phyloP scores from a whole-genome alignment of 345 rosid genomes.

The Populus alba region DNA sequence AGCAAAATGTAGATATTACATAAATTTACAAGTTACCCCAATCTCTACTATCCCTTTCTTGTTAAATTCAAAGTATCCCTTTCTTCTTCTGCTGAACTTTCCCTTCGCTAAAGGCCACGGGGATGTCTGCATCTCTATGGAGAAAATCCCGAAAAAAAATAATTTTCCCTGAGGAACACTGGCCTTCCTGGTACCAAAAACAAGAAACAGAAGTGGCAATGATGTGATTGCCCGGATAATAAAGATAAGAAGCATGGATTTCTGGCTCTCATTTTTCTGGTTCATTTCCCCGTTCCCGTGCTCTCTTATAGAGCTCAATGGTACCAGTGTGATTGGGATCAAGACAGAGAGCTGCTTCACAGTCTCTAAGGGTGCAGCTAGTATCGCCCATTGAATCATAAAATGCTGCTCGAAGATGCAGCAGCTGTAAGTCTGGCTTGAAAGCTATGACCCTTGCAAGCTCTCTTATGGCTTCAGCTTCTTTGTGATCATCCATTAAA shows the following conservation, averaged over 20 bases:
- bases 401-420: constrained; percentile 93
- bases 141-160: constrained; percentile 34
- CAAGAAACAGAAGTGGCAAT: constrained; percentile 24
- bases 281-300: constrained; percentile 40
- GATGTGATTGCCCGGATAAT: constrained; percentile 17
- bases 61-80: neutral
- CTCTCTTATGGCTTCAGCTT: constrained; percentile 81
- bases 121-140: constrained; percentile 9
- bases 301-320: constrained; percentile 58
- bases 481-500: constrained; percentile 94
- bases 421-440: constrained; percentile 91
- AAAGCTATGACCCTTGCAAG: constrained; percentile 72
- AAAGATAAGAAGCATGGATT: constrained; percentile 12
- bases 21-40: constrained; percentile 37
- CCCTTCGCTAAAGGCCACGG: constrained; percentile 7
- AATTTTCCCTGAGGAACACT: constrained; percentile 15
- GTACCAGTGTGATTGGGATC: constrained; percentile 65
- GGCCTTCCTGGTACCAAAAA: constrained; percentile 21
- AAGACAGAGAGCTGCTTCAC: constrained; percentile 94
- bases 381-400: constrained; percentile 73
- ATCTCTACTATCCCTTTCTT: constrained; percentile 31
- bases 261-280: constrained; percentile 31
- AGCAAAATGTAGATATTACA: constrained; percentile 15
- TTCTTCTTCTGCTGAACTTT: neutral
- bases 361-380: constrained; percentile 58